These are phyloP conservation scores for Neurospora sp. DNA, from an alignment of 2,329 filamentous ascomycete species.

Conservation along the genomic window DNA sequence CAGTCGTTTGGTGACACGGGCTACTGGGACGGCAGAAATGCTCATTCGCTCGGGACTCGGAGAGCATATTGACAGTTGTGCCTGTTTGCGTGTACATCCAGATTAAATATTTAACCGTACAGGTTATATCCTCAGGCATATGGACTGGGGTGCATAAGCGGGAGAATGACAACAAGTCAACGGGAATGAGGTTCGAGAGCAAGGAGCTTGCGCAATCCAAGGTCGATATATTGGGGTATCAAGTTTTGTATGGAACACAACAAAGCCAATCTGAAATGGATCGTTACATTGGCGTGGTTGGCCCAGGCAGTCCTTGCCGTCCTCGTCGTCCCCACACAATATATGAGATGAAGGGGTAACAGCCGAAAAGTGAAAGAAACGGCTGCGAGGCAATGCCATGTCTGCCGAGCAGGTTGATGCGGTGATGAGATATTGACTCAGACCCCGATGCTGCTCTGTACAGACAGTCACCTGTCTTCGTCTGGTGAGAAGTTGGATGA, in stretches of 20 bases:
- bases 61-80: not conserved
- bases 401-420: not conserved
- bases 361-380: not conserved
- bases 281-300: not conserved
- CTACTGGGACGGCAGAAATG: not conserved
- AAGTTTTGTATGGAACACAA: not conserved
- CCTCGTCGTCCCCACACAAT: not conserved
- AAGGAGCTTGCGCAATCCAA: not conserved
- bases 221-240: not conserved
- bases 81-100: not conserved
- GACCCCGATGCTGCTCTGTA: not conserved
- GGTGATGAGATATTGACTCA: not conserved
- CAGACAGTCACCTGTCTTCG: not conserved
- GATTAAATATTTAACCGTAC: constrained; percentile 10
- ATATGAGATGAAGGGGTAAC: not conserved
- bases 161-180: not conserved
- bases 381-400: not conserved
- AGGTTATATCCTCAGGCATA: constrained; percentile 3
- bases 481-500: not conserved
- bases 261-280: not conserved
- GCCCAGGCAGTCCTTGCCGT: not conserved
- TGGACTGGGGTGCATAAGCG: constrained; percentile 8
- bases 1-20: constrained; percentile 5
- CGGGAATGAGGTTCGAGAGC: not conserved
- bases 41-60: constrained; percentile 9